Percentiles rank a stretch among this genome's conserved stretches.
These are phyloP conservation scores for Fusarium piperis DNA, from an alignment of 2,329 filamentous ascomycete genomes.

Conservation along the genomic window DNA sequence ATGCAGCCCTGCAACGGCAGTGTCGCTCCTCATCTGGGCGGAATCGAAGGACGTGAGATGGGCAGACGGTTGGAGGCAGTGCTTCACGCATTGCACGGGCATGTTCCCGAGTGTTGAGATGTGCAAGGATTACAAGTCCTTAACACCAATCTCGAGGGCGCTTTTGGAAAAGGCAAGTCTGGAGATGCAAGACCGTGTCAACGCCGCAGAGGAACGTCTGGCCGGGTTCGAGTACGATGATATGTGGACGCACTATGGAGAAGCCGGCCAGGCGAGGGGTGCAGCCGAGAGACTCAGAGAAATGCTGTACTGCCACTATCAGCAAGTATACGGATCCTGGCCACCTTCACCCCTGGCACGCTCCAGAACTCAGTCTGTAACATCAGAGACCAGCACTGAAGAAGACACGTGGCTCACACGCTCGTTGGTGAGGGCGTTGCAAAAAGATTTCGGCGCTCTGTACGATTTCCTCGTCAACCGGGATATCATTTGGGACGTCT, in stretches of 20 bases:
- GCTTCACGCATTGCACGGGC: slow-evolving; percentile 73
- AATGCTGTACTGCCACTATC: slow-evolving; percentile 69
- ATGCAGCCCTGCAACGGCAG: slow-evolving; percentile 66
- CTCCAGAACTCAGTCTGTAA: neutral
- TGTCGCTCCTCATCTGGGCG: slow-evolving; percentile 72
- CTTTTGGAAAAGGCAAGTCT: slow-evolving; percentile 70
- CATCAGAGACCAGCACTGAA: slow-evolving; percentile 43
- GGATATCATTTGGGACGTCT: slow-evolving; percentile 71
- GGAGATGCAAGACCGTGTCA: slow-evolving; percentile 69
- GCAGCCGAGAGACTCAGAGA: slow-evolving; percentile 68
- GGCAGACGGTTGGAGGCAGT: slow-evolving; percentile 74
- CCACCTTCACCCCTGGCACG: slow-evolving; percentile 64
- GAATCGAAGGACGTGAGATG: slow-evolving; percentile 70
- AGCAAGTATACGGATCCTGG: slow-evolving; percentile 67
- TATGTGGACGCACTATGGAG: slow-evolving; percentile 66
- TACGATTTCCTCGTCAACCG: slow-evolving; percentile 78
- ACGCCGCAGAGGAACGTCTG: slow-evolving; percentile 70
- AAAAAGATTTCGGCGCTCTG: slow-evolving; percentile 72
- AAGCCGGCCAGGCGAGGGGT: slow-evolving; percentile 56
- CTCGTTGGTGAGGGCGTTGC: slow-evolving; percentile 64
- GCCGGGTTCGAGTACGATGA: slow-evolving; percentile 68
- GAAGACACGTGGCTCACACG: slow-evolving; percentile 70
- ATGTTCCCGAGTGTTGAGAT: slow-evolving; percentile 66
- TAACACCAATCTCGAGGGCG: slow-evolving; percentile 70
- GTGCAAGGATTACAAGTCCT: slow-evolving; percentile 64